Evolutionary conservation across 106 monocot species (phyloP), one percentile per base, ranked within the genome.

Genomic region (Dactylorhiza incarnata): DNA sequence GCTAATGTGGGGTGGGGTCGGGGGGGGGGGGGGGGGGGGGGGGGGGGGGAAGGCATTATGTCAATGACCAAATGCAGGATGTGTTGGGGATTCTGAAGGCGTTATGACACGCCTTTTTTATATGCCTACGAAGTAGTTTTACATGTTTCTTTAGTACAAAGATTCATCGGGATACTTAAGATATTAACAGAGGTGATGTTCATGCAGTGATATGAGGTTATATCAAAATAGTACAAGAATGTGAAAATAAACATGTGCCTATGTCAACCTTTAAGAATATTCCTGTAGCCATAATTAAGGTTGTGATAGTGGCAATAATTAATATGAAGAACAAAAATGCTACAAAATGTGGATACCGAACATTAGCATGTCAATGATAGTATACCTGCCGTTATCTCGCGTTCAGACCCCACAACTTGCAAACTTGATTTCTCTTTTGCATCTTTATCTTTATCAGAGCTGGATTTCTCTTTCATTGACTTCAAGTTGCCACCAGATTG

Each of bases 381-480:
- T 10, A 72, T 72, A 22, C 96, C 96, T 84, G 92, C 96, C 73
- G 96, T 89, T 44, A 96, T 96, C 80, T 96, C 96, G 72, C 93
- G 93, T 83, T 85, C 74, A 81, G 93, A 75, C 5, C 96, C 96
- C 85, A 81, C 91, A 85, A 93, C 81, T 77, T 96, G 90, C 77
- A 96, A 77, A 24, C 74, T 68, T 53, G 96, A 85, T 19, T 81
- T 81, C 63, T 96, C 96, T 86, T 96, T 96, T 73, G 79, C 47
- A 79, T 96, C 93, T 78, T 96, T 96, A 49, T 95, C 92, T 72
- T 72, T 53, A 78, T 68, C 26, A 83, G 85, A 76, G 49, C 81
- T 76, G 17, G 88, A 85, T 75, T 96, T 91, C 14, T 96, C 96
- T 82, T 93, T 96, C 87, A 84, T 89, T 5, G 91, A 87, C 77